Evolutionary conservation across 2,329 filamentous ascomycete species (phyloP).

Genomic region (Microdochium trichocladiopsis): DNA sequence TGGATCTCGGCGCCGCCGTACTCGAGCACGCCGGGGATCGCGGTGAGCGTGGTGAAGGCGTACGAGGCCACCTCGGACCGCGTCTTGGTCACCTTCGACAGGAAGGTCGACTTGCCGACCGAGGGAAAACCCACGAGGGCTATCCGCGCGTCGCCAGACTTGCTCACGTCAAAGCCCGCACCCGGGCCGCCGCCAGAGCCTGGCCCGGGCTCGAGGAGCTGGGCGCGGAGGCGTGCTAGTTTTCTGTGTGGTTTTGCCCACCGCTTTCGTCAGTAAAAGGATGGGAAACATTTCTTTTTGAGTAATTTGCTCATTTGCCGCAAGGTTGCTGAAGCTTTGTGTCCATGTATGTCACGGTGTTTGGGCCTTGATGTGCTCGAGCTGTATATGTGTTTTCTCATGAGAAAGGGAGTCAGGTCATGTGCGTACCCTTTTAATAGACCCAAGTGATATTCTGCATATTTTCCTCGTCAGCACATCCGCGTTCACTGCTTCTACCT

Average conservation of each 20-base stretch:
- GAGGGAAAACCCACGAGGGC: conserved; percentile 98
- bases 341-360: no score
- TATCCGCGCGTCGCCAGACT: conserved; percentile 93
- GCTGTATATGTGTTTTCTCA: background rate
- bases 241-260: conserved; percentile 62
- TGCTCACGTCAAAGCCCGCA: conserved; percentile 86
- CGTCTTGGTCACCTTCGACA: conserved; percentile 99
- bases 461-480: conserved; percentile 1
- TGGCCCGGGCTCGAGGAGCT: conserved; percentile 82
- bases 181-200: conserved; percentile 74
- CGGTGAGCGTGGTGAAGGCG: conserved; percentile 94
- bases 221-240: conserved; percentile 87
- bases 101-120: conserved; percentile 95
- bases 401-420: background rate
- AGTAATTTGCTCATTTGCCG: no score
- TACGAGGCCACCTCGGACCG: conserved; percentile 94
- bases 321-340: no score
- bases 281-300: no score
- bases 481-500: conserved; percentile 1
- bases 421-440: conserved; percentile 86
- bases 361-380: background rate
- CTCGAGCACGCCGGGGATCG: conserved; percentile 93
- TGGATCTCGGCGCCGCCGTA: conserved; percentile 98
- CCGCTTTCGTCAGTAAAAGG: background rate
- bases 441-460: conserved; percentile 90